Evolutionary conservation across 495 filamentous ascomycete species (phyloP).

Genomic region (Hypoxylon cercidicola): DNA sequence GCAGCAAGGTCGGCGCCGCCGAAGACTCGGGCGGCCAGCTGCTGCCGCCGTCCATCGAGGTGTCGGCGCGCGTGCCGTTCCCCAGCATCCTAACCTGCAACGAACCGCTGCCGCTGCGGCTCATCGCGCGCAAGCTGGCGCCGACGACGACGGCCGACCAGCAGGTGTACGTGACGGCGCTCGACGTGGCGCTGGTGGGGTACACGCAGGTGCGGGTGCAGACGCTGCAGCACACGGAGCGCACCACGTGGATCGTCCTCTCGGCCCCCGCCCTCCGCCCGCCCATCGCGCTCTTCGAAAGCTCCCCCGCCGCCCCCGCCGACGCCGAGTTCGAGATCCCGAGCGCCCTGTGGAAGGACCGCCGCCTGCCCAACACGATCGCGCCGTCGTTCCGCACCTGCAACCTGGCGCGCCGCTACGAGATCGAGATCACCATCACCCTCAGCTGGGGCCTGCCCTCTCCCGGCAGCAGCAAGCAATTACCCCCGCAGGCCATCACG

Average conservation of each 20-base stretch:
- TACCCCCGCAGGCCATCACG: constrained; percentile 69
- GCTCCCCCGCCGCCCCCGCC: constrained; percentile 65
- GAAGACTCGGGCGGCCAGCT: constrained; percentile 18
- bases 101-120: constrained; percentile 79
- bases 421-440: constrained; percentile 82
- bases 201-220: constrained; percentile 81
- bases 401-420: constrained; percentile 84
- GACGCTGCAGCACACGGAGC: constrained; percentile 71
- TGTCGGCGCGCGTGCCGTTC: constrained; percentile 87
- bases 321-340: constrained; percentile 76
- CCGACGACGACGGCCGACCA: constrained; percentile 61
- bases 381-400: constrained; percentile 89
- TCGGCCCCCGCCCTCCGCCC: constrained; percentile 69
- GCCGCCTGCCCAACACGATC: constrained; percentile 81
- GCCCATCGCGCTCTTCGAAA: constrained; percentile 65
- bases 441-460: constrained; percentile 63
- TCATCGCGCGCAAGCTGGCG: constrained; percentile 80
- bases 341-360: constrained; percentile 71
- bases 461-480: not conserved
- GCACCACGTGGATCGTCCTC: constrained; percentile 72
- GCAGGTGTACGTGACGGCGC: constrained; percentile 74
- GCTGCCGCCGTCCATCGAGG: constrained; percentile 58
- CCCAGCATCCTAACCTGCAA: constrained; percentile 92
- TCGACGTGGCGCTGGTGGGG: constrained; percentile 85
- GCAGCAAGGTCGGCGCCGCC: constrained; percentile 19